Evolutionary conservation across 2,329 filamentous ascomycete genomes (phyloP), one percentile per base, ranked within the genome.

Genomic region (Peltaster fructicola): DNA sequence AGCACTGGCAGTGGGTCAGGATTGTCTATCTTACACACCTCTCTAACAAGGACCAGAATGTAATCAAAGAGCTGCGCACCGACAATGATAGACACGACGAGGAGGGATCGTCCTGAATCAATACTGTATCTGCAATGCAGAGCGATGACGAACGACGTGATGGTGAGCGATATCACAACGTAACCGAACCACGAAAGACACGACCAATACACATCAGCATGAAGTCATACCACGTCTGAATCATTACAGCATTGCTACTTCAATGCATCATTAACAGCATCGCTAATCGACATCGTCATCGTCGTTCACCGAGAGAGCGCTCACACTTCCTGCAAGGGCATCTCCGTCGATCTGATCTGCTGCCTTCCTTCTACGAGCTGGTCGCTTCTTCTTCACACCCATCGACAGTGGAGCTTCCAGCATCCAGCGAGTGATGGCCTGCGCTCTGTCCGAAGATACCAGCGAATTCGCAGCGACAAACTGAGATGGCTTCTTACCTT

Each of bases 1-100:
- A 50, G 88, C 85, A 1, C 60, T 98, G 15, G 84, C 85, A 13
- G 88, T 95, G 64, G 45, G 80, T 57, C 8, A 7, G 11, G n/a
- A n/a, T n/a, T n/a, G n/a, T n/a, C n/a, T n/a, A n/a, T n/a, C 8
- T 16, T 4, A 11, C 8, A 15, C 8, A 14, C 17, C 26, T 13
- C 6, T 16, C 15, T n/a, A 11, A 7, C 12, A 14, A 17, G 22
- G 14, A 16, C 8, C 23, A 61, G 57, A 57, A 54, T 38, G 53
- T 60, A 14, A 56, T 61, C 33, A 48, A 51, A 22, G 52, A 58
- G 28, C 41, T 61, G 10, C 47, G 56, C 23, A 43, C 45, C 21
- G 51, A 58, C 27, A 56, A 55, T 31, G 36, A 40, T 28, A 34
- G 34, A 8, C 24, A 37, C 9, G 29, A 37, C 11, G 29, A 23